phyloP scores from a whole-genome alignment of 2,329 filamentous ascomycete genomes.

The Daldinia sp. region DNA sequence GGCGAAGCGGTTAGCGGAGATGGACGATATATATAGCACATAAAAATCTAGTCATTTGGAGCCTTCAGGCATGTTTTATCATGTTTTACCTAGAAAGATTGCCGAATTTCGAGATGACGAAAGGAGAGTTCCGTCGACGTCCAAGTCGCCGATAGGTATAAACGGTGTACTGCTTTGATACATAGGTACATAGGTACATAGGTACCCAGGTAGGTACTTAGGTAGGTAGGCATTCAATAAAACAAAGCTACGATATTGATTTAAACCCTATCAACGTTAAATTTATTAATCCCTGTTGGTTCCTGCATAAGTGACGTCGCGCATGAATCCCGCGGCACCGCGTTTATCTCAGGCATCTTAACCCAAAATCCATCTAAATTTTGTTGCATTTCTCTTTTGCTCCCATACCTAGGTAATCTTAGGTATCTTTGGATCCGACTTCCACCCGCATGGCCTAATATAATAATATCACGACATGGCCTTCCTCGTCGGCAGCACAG shows the following conservation, averaged over 20 bases:
- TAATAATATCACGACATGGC: conserved; percentile 38
- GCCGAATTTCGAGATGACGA: too few species aligned
- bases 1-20: too few species aligned
- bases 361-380: too few species aligned
- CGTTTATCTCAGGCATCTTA: conserved; percentile 18
- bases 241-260: background rate
- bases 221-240: background rate
- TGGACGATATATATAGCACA: too few species aligned
- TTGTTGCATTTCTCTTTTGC: background rate
- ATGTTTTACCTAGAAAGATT: too few species aligned
- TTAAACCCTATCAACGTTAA: background rate
- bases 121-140: too few species aligned
- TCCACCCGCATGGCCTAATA: background rate
- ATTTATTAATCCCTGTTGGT: conserved; percentile 13
- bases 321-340: conserved; percentile 11
- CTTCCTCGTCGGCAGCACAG: conserved; percentile 44
- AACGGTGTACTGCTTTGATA: too few species aligned
- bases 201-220: too few species aligned
- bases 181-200: too few species aligned
- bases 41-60: too few species aligned
- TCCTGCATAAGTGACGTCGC: conserved; percentile 34
- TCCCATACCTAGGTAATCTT: background rate
- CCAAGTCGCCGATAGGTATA: too few species aligned
- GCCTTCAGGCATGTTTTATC: too few species aligned
- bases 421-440: background rate